Evolutionary conservation across 2,329 filamentous ascomycete genomes (phyloP), one percentile per base, ranked within the genome.

Genomic region (Monosporascus cannonballus): DNA sequence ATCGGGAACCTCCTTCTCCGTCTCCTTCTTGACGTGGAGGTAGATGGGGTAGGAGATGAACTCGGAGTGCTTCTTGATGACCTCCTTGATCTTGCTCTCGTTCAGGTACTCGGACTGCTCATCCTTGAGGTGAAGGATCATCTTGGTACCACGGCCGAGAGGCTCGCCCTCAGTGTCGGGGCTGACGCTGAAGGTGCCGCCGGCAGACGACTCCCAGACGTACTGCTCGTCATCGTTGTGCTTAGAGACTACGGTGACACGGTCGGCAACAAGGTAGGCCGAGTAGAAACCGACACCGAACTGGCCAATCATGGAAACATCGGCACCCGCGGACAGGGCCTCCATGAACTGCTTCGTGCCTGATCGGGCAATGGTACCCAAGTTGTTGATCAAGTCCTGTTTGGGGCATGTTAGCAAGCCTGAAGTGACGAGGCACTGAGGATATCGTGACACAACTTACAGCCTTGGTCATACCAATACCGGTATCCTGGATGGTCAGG

Each of bases 221-320:
- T 99, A 99, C 82, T 99, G 94, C 84, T 99, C 94, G 70, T 99
- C 94, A 77, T 99, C 94, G 73, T 99, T 99, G 89, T 96, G 82
- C 86, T 97, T 99, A 69, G 94, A 97, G 75, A 96, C 71, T 73
- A 99, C 92, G 64, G 86, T 91, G 67, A 99, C 94, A 68, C 85
- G 86, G 83, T 99, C 94, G 73, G 94, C 94, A 65, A 99, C 94
- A 56, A 99, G 91, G 85, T 99, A 99, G 71, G 94, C 94, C 58
- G 94, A 97, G 87, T 99, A 99, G 90, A 99, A 99, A 88, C 94
- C 94, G 69, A 99, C 94, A 95, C 94, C 94, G 76, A 99, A 99
- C 81, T 99, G 94, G 71, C 94, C 94, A 74, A 99, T 99, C 94
- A 99, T 97, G 78, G 94, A 97, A 65, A 99, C 94, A 77, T 99